Conservation (phyloP, 768 basidiomycete genomes). For the Lanmaoa rubissima region DNA sequence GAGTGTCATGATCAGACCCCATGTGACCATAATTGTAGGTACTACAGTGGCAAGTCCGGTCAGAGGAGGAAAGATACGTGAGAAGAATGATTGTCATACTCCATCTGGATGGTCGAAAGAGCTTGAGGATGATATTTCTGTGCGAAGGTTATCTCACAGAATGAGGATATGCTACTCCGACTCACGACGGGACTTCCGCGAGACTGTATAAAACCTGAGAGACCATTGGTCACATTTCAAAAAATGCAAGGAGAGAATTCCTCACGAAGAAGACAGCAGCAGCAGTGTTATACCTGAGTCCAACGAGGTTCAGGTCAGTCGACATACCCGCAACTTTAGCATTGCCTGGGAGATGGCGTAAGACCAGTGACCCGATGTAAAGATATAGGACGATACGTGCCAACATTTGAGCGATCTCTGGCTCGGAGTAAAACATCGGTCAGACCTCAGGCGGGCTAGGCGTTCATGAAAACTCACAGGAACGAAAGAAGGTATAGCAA, state of each 20-base stretch:
- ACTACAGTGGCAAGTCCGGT: constrained; percentile 30
- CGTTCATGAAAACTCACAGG: neutral
- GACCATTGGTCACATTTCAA: neutral
- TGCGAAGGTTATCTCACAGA: neutral
- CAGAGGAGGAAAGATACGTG: neutral
- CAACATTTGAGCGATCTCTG: neutral
- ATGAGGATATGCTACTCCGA: neutral
- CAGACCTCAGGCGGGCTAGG: neutral
- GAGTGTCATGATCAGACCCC: constrained; percentile 40
- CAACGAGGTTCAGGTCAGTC: neutral
- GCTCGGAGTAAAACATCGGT: neutral
- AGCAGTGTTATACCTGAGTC: neutral
- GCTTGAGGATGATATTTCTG: constrained; percentile 39
- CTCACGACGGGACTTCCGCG: constrained; percentile 1
- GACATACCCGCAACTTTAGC: constrained; percentile 1
- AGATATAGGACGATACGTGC: neutral
- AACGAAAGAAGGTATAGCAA: constrained; percentile 1
- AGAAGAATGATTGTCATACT: constrained; percentile 21
- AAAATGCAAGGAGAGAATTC: neutral
- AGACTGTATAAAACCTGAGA: neutral
- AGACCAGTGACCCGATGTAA: neutral
- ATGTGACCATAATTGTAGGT: constrained; percentile 38
- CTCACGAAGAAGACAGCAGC: neutral
- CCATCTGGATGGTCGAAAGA: constrained; percentile 37
- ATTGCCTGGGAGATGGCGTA: neutral